phyloP scores from a whole-genome alignment of 192 early-diverging fungal species.

The Rhizophagus prolifer region DNA sequence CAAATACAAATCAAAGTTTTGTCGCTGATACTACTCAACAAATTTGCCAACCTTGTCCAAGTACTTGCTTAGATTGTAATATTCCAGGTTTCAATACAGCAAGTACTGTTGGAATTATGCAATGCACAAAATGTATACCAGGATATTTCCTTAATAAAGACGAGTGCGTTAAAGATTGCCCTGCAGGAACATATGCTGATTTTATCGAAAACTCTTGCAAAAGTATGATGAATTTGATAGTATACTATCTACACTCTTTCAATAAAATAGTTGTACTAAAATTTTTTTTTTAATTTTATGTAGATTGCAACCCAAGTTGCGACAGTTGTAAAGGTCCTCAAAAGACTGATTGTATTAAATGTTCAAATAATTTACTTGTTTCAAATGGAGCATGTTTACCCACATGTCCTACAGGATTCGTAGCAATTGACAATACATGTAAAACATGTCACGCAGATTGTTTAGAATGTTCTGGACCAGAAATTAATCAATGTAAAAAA shows the following conservation, averaged over 20 bases:
- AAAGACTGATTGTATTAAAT: conserved; percentile 3
- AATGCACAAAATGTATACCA: conserved; percentile 14
- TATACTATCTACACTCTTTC: background rate
- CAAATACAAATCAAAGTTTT: background rate
- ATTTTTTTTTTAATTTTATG: background rate
- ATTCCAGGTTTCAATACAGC: background rate
- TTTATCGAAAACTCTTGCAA: background rate
- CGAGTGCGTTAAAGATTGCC: conserved; percentile 1
- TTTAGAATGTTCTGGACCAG: conserved; percentile 20
- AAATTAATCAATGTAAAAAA: conserved; percentile 25
- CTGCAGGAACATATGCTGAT: background rate
- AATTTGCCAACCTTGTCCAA: conserved; percentile 22
- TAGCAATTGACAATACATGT: background rate
- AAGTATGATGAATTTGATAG: conserved; percentile 13
- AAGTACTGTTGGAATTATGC: background rate
- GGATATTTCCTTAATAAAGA: conserved; percentile 2
- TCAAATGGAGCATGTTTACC: conserved; percentile 9
- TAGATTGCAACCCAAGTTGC: background rate
- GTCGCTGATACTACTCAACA: background rate
- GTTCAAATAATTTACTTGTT: background rate
- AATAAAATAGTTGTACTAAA: background rate
- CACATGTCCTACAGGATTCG: conserved; percentile 2
- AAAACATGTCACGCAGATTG: conserved; percentile 26
- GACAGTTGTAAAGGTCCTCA: conserved; percentile 4
- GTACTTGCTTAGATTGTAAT: conserved; percentile 1